Evolutionary conservation across 176 grass and related monocot genomes (phyloP).

Genomic region (Chloris gayana): DNA sequence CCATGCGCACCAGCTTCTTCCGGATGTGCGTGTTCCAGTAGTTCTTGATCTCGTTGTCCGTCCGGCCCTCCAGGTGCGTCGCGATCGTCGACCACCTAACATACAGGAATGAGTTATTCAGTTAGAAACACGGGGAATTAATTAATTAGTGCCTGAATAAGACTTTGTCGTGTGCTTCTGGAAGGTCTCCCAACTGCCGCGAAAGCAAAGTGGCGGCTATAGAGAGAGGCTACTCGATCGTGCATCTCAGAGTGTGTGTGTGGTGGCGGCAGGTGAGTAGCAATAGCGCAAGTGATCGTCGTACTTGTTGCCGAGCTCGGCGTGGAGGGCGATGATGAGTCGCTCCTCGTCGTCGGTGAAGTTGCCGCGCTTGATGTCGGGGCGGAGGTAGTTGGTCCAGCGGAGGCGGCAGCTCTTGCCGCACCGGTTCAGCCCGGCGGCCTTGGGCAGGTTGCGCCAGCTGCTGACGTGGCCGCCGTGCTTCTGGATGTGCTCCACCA

Average conservation of each 20-base stretch:
- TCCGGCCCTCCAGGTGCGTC: slow-evolving; percentile 58
- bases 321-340: slow-evolving; percentile 69
- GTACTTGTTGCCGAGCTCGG: slow-evolving; percentile 76
- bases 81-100: slow-evolving; percentile 77
- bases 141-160: neutral
- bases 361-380: slow-evolving; percentile 82
- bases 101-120: neutral
- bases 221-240: neutral
- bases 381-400: slow-evolving; percentile 92
- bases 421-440: slow-evolving; percentile 69
- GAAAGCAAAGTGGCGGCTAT: neutral
- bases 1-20: slow-evolving; percentile 69
- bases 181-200: slow-evolving; percentile 15
- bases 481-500: slow-evolving; percentile 53
- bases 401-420: slow-evolving; percentile 94
- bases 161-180: neutral
- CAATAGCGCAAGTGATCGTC: too few relatives aligned
- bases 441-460: slow-evolving; percentile 65
- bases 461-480: slow-evolving; percentile 50
- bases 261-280: neutral
- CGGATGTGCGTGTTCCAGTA: slow-evolving; percentile 71
- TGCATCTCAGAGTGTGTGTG: neutral
- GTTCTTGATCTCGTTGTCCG: slow-evolving; percentile 84
- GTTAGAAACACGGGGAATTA: too few relatives aligned
- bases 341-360: slow-evolving; percentile 70